Evolutionary conservation across 2,329 filamentous ascomycete species (phyloP).

Genomic region (Rhynchosporium secalis): DNA sequence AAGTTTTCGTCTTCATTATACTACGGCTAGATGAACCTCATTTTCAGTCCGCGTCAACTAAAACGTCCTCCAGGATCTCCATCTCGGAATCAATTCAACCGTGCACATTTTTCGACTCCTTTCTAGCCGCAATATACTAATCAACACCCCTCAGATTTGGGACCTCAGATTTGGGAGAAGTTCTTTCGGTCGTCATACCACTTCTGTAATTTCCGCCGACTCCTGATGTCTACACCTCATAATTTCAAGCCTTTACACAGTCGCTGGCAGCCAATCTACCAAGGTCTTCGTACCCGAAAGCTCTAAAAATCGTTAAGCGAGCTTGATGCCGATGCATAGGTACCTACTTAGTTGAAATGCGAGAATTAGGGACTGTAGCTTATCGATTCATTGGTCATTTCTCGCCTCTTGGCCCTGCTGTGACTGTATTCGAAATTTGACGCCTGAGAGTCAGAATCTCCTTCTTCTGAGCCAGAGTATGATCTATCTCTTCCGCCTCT

Average conservation of each 20-base stretch:
- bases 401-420: background rate
- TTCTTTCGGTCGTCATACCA: constrained; percentile 1
- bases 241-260: constrained; percentile 10
- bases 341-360: background rate
- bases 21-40: too few relatives aligned
- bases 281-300: constrained; percentile 6
- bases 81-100: constrained; percentile 5
- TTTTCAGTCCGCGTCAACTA: background rate
- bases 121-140: constrained; percentile 8
- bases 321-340: constrained; percentile 8
- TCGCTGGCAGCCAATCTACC: constrained; percentile 12
- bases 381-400: background rate
- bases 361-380: constrained; percentile 12
- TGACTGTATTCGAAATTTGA: background rate
- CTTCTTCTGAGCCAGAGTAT: background rate
- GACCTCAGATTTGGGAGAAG: constrained; percentile 11
- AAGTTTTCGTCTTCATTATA: too few relatives aligned
- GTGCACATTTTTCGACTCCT: constrained; percentile 1
- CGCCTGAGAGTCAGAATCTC: background rate
- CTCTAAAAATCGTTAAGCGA: constrained; percentile 11
- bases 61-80: background rate
- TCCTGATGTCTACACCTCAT: constrained; percentile 1
- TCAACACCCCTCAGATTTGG: constrained; percentile 2
- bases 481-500: background rate
- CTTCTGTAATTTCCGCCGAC: background rate